Evolutionary conservation across 2,329 filamentous ascomycete genomes (phyloP).

Genomic region (Dactylellina sp.): DNA sequence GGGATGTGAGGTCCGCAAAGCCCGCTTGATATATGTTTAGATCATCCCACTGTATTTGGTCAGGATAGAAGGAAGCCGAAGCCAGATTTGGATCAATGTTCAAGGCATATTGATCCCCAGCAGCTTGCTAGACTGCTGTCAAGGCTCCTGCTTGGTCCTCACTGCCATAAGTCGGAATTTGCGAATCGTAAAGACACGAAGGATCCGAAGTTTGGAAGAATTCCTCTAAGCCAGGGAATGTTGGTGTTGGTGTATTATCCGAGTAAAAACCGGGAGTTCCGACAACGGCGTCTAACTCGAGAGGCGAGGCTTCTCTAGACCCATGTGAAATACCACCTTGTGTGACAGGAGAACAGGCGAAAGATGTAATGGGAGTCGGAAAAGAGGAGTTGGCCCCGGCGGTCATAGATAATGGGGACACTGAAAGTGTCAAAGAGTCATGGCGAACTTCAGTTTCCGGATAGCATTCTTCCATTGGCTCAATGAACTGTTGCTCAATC

Average conservation of each 20-base stretch:
- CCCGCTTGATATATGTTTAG: too few species aligned
- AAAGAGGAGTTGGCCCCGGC: neutral
- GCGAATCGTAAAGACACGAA: neutral
- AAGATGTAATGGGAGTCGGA: constrained; percentile 2
- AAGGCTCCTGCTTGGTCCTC: constrained; percentile 20
- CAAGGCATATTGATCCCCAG: neutral
- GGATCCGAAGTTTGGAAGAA: neutral
- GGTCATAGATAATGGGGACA: constrained; percentile 2
- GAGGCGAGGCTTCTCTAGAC: constrained; percentile 13
- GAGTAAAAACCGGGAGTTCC: neutral
- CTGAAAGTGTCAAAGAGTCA: neutral
- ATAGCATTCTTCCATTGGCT: neutral
- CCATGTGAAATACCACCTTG: neutral
- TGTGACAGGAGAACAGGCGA: neutral
- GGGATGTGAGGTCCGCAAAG: too few species aligned
- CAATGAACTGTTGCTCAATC: neutral
- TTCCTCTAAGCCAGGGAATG: neutral
- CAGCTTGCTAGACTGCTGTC: constrained; percentile 21
- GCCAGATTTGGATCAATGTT: neutral
- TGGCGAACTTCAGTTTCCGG: neutral
- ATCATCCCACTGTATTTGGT: too few species aligned
- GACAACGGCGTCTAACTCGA: neutral
- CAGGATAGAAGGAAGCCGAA: too few species aligned
- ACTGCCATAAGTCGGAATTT: neutral
- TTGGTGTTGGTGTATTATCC: neutral